These are phyloP conservation scores for Spathaspora arborariae DNA, from an alignment of 805 yeast species.

Conservation along the genomic window DNA sequence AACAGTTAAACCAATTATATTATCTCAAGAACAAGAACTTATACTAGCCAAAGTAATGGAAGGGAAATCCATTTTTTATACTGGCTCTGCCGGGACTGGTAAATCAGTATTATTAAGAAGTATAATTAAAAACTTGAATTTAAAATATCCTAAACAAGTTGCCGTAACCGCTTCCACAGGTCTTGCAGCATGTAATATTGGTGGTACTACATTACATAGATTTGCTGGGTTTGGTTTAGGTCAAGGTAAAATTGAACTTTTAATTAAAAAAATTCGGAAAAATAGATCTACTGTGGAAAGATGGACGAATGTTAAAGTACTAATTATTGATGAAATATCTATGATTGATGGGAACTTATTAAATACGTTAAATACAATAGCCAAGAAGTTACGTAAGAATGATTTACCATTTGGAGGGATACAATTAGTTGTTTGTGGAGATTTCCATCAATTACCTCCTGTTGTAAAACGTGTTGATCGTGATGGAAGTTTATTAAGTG, in stretches of 20 bases:
- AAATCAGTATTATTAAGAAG: constrained; percentile 79
- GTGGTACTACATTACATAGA: constrained; percentile 74
- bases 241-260: constrained; percentile 41
- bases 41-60: constrained; percentile 61
- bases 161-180: constrained; percentile 87
- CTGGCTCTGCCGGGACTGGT: constrained; percentile 99
- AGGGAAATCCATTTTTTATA: constrained; percentile 77
- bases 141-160: constrained; percentile 48
- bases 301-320: constrained; percentile 56
- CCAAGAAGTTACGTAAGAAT: constrained; percentile 44
- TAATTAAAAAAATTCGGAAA: constrained; percentile 52
- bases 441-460: constrained; percentile 81
- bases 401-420: constrained; percentile 73
- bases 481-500: constrained; percentile 21
- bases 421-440: constrained; percentile 74
- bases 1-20: constrained; percentile 32
- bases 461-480: constrained; percentile 39
- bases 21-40: constrained; percentile 56
- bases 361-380: constrained; percentile 61
- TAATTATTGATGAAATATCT: constrained; percentile 74
- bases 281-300: constrained; percentile 45
- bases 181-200: constrained; percentile 76
- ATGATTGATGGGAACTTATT: constrained; percentile 73
- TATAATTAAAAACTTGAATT: constrained; percentile 51
- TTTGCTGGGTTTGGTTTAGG: constrained; percentile 79